These are phyloP conservation scores for Sclerospora graminicola DNA, from an alignment of 352 stramenopile genomes.

Conservation along the genomic window DNA sequence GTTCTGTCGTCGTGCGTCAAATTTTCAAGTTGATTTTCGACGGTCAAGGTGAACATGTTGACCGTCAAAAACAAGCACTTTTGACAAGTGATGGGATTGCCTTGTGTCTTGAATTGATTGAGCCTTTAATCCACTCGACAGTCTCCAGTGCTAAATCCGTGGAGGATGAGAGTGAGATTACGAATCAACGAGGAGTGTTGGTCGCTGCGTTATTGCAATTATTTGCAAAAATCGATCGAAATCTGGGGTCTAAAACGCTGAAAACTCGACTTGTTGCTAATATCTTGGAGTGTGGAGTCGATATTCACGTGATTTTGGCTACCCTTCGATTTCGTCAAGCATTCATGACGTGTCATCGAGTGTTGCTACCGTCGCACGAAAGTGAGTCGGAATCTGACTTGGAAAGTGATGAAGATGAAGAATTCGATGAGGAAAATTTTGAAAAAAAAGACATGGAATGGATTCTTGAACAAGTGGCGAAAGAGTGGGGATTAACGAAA, in stretches of 20 bases:
- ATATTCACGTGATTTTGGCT: conserved; percentile 27
- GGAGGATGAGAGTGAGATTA: conserved; percentile 12
- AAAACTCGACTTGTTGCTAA: conserved; percentile 16
- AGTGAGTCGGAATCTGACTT: conserved; percentile 22
- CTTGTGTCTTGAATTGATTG: conserved; percentile 20
- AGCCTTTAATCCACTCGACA: conserved; percentile 21
- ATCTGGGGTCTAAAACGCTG: not conserved
- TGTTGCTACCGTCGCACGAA: conserved; percentile 30
- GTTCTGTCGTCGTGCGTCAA: conserved; percentile 33
- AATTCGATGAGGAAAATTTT: conserved; percentile 8
- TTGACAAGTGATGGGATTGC: conserved; percentile 8
- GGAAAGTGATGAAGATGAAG: conserved; percentile 21
- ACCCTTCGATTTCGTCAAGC: conserved; percentile 54
- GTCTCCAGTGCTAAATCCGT: conserved; percentile 1
- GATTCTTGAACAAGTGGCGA: conserved; percentile 21
- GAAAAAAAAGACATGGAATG: conserved; percentile 20
- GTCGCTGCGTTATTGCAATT: conserved; percentile 32
- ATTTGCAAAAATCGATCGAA: conserved; percentile 11
- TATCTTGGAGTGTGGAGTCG: conserved; percentile 24
- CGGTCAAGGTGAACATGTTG: conserved; percentile 2
- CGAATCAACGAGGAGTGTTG: conserved; percentile 17
- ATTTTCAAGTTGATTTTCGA: conserved; percentile 8
- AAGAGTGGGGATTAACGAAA: conserved; percentile 18
- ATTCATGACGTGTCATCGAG: conserved; percentile 20
- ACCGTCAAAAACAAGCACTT: not conserved